Conservation (phyloP, 306 rosid genomes). For the Prinsepia uniflora region DNA sequence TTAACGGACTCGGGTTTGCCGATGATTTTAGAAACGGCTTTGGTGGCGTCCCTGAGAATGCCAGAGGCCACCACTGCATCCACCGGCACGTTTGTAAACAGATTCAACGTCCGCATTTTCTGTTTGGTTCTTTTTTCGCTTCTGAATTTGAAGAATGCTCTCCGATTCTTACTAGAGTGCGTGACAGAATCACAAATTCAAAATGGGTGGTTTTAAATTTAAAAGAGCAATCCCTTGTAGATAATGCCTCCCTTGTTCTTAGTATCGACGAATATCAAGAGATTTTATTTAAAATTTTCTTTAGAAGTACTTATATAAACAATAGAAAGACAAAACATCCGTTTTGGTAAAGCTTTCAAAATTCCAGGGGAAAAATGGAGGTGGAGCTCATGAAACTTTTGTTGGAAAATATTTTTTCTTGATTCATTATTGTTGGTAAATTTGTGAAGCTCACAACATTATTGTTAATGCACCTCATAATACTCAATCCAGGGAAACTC, state of each 20-base stretch:
- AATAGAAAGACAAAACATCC: too few species aligned
- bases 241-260: neutral
- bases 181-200: neutral
- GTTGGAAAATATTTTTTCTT: too few species aligned
- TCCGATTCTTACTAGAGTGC: neutral
- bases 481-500: neutral
- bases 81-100: conserved; percentile 82
- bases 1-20: conserved; percentile 93
- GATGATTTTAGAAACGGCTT: conserved; percentile 77
- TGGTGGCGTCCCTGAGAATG: conserved; percentile 92
- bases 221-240: neutral
- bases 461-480: neutral
- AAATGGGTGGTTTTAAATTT: conserved; percentile 14
- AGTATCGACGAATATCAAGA: too few species aligned
- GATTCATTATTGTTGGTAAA: neutral
- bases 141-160: neutral
- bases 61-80: conserved; percentile 79
- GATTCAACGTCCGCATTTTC: conserved; percentile 77
- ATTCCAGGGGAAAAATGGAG: too few species aligned
- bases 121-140: too few species aligned
- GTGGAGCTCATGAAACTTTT: too few species aligned
- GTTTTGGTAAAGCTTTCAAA: too few species aligned
- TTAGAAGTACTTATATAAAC: too few species aligned
- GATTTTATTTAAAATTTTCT: too few species aligned
- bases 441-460: neutral